Evolutionary conservation across 208 protist genomes (phyloP).

Genomic region (Wallacemonas sp.): DNA sequence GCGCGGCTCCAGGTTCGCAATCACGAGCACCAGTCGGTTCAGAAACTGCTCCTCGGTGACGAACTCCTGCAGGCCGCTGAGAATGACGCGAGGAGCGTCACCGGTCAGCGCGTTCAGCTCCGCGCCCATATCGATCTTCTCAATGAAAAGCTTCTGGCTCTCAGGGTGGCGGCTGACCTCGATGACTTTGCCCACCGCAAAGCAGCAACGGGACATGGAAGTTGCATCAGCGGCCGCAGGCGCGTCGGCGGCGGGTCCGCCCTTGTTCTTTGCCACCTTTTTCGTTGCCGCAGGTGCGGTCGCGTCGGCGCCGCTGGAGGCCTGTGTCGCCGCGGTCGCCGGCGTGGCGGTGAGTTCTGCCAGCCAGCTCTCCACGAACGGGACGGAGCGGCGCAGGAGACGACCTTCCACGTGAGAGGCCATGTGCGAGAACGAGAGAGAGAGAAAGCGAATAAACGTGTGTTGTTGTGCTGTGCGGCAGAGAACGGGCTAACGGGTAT

Average conservation of each 20-base stretch:
- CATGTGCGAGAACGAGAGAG: conserved; percentile 25
- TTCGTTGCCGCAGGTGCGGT: conserved; percentile 12
- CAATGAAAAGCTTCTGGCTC: conserved; percentile 89
- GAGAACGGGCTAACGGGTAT: too few relatives aligned
- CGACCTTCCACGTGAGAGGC: conserved; percentile 62
- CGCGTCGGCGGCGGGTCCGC: conserved; percentile 8
- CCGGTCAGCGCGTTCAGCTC: conserved; percentile 58
- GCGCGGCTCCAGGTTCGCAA: conserved; percentile 93
- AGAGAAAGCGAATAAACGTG: conserved; percentile 7
- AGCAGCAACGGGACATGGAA: conserved; percentile 82
- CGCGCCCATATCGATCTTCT: conserved; percentile 93
- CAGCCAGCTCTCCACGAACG: conserved; percentile 77
- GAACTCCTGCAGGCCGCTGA: conserved; percentile 90
- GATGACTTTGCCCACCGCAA: conserved; percentile 87
- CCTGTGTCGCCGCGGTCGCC: conserved; percentile 4
- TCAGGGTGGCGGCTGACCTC: conserved; percentile 88
- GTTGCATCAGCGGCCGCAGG: conserved; percentile 22
- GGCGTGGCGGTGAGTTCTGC: conserved; percentile 44
- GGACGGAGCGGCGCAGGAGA: conserved; percentile 70
- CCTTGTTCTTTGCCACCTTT: conserved; percentile 16
- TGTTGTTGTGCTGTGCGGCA: background rate
- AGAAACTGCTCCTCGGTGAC: conserved; percentile 82
- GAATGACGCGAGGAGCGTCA: conserved; percentile 83
- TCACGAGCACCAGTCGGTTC: conserved; percentile 81
- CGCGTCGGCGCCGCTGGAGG: conserved; percentile 14